Percentiles rank a stretch among this genome's conserved stretches.
Evolutionary conservation across 163 green algal species (phyloP).

Genomic region (Coccomyxa subellipsoidea): DNA sequence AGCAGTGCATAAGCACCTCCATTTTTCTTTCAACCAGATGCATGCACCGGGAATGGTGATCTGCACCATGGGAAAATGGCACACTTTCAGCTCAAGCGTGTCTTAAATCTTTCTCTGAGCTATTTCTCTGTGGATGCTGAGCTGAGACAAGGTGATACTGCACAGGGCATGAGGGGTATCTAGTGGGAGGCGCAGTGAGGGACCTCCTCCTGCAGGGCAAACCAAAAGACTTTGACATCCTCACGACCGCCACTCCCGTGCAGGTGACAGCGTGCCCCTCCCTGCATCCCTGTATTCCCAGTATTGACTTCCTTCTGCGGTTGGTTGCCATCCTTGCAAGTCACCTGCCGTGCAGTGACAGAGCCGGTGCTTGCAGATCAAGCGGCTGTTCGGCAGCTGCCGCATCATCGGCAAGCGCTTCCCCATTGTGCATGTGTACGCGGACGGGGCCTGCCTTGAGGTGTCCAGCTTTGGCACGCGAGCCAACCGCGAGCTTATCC

Average conservation of each 20-base stretch:
- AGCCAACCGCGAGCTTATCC: constrained; percentile 9
- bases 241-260: constrained; percentile 57
- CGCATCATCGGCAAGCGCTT: constrained; percentile 58
- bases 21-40: background rate
- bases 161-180: constrained; percentile 63
- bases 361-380: constrained; percentile 31
- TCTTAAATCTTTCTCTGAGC: no score
- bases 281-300: no score
- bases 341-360: no score
- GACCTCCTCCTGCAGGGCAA: constrained; percentile 60
- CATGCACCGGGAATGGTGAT: no score
- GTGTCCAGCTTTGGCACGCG: constrained; percentile 40
- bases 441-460: constrained; percentile 26
- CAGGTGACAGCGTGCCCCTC: constrained; percentile 31
- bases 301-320: background rate
- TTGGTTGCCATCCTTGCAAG: no score
- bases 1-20: background rate
- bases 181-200: constrained; percentile 77
- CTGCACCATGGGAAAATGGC: no score
- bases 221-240: constrained; percentile 79
- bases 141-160: background rate
- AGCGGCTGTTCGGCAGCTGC: constrained; percentile 42
- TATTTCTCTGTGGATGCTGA: background rate
- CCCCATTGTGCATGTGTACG: constrained; percentile 51
- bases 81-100: no score